Evolutionary conservation across 108 stramenopile genomes (phyloP).

Genomic region (Fistulifera pelliculosa): DNA sequence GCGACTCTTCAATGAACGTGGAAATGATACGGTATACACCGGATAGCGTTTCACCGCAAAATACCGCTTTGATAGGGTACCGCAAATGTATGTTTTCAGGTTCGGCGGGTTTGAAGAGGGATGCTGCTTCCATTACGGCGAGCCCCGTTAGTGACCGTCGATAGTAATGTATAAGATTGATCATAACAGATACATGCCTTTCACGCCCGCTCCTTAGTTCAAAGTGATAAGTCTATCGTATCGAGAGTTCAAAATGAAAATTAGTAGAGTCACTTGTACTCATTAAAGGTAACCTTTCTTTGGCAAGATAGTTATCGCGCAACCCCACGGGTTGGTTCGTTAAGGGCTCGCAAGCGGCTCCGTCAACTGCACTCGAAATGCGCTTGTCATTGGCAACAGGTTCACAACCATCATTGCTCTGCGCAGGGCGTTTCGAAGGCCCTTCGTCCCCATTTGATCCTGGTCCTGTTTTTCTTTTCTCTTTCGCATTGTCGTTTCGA

Average conservation of each 20-base stretch:
- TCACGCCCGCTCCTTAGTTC: too few species aligned
- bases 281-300: too few species aligned
- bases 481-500: constrained; percentile 72
- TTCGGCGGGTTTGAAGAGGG: too few species aligned
- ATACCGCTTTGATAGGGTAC: neutral
- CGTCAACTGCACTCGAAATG: neutral
- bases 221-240: too few species aligned
- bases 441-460: neutral
- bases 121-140: too few species aligned
- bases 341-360: constrained; percentile 3
- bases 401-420: constrained; percentile 72
- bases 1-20: neutral
- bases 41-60: neutral
- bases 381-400: constrained; percentile 63
- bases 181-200: too few species aligned
- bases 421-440: constrained; percentile 21
- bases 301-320: too few species aligned
- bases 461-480: constrained; percentile 20
- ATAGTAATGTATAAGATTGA: too few species aligned
- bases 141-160: too few species aligned
- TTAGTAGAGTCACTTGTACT: too few species aligned
- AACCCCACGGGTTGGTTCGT: constrained; percentile 1
- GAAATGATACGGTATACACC: neutral
- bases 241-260: too few species aligned
- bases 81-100: too few species aligned